Conservation (phyloP, 225 moss, liverwort and hornwort genomes). For the Polytrichum commune region DNA sequence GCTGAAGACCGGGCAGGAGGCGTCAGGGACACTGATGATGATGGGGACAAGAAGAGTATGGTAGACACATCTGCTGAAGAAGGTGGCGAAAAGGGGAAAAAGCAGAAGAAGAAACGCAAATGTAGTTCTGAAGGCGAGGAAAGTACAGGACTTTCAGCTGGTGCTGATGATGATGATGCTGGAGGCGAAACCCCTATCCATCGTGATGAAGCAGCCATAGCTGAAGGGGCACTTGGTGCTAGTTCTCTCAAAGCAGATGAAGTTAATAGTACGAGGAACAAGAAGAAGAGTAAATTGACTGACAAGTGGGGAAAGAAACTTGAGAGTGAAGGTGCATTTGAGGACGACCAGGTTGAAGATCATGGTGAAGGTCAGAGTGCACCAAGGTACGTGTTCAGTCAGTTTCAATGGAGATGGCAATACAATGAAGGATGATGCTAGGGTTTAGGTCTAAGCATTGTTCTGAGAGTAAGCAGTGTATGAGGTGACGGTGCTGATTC, state of each 20-base stretch:
- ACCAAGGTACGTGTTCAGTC: neutral
- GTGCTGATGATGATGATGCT: neutral
- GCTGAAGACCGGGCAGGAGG: neutral
- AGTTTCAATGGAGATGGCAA: neutral
- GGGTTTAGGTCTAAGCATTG: neutral
- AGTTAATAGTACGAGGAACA: slow-evolving; percentile 3
- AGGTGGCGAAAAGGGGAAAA: neutral
- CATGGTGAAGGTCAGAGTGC: neutral
- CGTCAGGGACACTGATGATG: neutral
- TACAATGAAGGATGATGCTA: neutral
- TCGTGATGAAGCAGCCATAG: neutral
- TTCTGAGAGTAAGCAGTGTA: neutral
- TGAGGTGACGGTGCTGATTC: neutral
- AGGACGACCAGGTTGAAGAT: slow-evolving; percentile 2
- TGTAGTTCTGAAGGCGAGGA: neutral
- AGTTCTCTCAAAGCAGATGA: slow-evolving; percentile 2
- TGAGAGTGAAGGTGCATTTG: slow-evolving; percentile 1
- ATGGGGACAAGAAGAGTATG: neutral
- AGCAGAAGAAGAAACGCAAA: neutral
- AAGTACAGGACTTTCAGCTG: neutral
- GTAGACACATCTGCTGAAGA: too few species aligned
- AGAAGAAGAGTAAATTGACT: slow-evolving; percentile 12
- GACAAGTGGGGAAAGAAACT: slow-evolving; percentile 19
- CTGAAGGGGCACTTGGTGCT: neutral
- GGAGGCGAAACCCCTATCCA: neutral